phyloP scores from a whole-genome alignment of 2,329 filamentous ascomycete genomes.

The Pezicula neosporulosa region DNA sequence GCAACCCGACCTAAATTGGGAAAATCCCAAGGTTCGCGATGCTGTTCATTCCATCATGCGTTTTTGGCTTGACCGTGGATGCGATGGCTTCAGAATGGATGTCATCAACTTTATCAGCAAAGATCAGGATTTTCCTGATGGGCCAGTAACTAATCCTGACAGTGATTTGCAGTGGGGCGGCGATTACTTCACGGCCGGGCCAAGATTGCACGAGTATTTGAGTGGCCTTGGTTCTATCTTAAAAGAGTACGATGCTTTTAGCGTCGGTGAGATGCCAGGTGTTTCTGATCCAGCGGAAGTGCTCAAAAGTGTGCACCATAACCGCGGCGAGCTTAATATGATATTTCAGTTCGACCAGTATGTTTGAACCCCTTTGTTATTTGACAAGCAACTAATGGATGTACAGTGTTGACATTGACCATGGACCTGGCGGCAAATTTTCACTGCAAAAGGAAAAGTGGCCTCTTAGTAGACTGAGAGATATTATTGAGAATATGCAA shows the following conservation, averaged over 20 bases:
- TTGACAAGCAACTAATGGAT: neutral
- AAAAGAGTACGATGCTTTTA: constrained; percentile 46
- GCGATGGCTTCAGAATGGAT: constrained; percentile 59
- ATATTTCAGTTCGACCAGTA: constrained; percentile 69
- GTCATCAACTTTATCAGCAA: constrained; percentile 68
- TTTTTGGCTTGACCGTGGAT: constrained; percentile 68
- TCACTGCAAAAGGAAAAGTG: constrained; percentile 35
- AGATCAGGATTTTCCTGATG: constrained; percentile 52
- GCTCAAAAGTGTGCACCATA: constrained; percentile 48
- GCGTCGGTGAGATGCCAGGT: constrained; percentile 47
- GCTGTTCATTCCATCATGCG: constrained; percentile 68
- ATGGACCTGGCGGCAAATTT: constrained; percentile 39
- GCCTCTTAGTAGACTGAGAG: constrained; percentile 36
- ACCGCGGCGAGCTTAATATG: constrained; percentile 63
- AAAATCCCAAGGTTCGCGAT: constrained; percentile 60
- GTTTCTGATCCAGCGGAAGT: constrained; percentile 44
- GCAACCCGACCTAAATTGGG: constrained; percentile 79
- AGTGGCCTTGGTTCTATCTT: constrained; percentile 42
- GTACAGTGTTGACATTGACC: constrained; percentile 48
- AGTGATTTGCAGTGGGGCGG: constrained; percentile 44
- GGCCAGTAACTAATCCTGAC: constrained; percentile 37
- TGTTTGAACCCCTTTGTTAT: neutral
- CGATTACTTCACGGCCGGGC: constrained; percentile 53
- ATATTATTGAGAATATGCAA: constrained; percentile 48
- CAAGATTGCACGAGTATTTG: constrained; percentile 51